Conservation (phyloP, 2,329 filamentous ascomycete genomes). For the Blumeriella jaapii region DNA sequence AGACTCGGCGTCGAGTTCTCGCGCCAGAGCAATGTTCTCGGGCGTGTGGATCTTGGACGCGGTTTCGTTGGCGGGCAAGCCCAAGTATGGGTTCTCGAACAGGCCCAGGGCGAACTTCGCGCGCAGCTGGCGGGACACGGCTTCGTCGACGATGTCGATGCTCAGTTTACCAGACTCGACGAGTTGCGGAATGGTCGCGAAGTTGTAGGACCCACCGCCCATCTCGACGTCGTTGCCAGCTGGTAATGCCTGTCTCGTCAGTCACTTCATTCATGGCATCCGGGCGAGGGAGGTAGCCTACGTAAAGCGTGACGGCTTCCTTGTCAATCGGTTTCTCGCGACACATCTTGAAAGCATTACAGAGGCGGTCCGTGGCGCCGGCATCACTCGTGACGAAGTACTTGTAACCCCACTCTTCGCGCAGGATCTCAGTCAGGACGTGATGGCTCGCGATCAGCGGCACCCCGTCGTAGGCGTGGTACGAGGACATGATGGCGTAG, state of each 20-base stretch:
- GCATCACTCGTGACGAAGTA: conserved; percentile 57
- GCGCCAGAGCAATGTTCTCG: conserved; percentile 39
- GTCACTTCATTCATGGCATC: background rate
- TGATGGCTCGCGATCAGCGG: conserved; percentile 55
- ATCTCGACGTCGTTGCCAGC: conserved; percentile 66
- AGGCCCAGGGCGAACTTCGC: conserved; percentile 60
- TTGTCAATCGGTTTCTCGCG: conserved; percentile 47
- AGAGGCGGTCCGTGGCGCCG: conserved; percentile 58
- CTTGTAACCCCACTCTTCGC: conserved; percentile 62
- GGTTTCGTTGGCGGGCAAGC: conserved; percentile 42
- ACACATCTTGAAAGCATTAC: conserved; percentile 53
- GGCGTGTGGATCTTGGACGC: conserved; percentile 50
- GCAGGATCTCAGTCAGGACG: conserved; percentile 55
- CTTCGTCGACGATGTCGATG: conserved; percentile 48
- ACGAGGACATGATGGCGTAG: conserved; percentile 61
- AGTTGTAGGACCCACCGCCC: conserved; percentile 65
- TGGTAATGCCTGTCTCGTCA: conserved; percentile 41
- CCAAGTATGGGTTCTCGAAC: conserved; percentile 58
- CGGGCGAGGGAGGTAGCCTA: conserved; percentile 18
- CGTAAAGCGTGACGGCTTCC: conserved; percentile 50
- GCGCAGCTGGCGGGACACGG: conserved; percentile 52
- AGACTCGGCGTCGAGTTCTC: conserved; percentile 67
- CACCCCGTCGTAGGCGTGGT: conserved; percentile 63
- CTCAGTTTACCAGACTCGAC: conserved; percentile 49
- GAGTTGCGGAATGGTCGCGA: conserved; percentile 52